These are phyloP conservation scores for Hortiboletus campestris DNA, from an alignment of 768 basidiomycete species.

Conservation along the genomic window DNA sequence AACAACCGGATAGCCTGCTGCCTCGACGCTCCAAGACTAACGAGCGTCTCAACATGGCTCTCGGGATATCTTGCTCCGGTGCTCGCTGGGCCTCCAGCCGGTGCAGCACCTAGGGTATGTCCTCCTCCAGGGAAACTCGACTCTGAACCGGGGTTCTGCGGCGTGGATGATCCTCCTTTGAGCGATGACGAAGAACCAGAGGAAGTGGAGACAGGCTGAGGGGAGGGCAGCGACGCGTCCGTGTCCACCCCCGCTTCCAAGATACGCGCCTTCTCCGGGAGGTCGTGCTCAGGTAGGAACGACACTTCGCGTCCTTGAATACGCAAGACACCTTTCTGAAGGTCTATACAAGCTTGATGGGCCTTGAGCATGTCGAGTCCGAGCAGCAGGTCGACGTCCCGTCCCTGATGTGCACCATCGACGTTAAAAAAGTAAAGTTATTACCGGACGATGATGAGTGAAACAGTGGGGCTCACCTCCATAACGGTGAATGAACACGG, in stretches of 20 bases:
- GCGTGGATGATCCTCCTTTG: slow-evolving; percentile 16
- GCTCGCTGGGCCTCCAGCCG: slow-evolving; percentile 34
- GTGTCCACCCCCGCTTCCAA: slow-evolving; percentile 34
- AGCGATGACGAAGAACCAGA: slow-evolving; percentile 9
- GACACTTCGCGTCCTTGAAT: slow-evolving; percentile 87
- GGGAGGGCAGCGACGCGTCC: slow-evolving; percentile 18
- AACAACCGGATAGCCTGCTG: slow-evolving; percentile 76
- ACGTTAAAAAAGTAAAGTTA: neutral
- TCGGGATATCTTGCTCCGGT: slow-evolving; percentile 59
- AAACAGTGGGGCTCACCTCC: slow-evolving; percentile 55
- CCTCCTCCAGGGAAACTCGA: slow-evolving; percentile 69
- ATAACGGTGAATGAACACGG: slow-evolving; percentile 94
- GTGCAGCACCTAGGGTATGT: slow-evolving; percentile 51
- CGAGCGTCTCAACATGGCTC: slow-evolving; percentile 56
- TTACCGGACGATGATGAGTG: neutral
- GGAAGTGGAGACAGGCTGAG: slow-evolving; percentile 19
- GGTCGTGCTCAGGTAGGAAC: slow-evolving; percentile 92
- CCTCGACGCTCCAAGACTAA: slow-evolving; percentile 74
- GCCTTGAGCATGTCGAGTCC: slow-evolving; percentile 99
- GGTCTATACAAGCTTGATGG: slow-evolving; percentile 94
- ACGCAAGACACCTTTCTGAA: slow-evolving; percentile 84
- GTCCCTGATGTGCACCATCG: slow-evolving; percentile 51
- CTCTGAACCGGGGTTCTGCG: slow-evolving; percentile 42
- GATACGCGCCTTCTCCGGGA: slow-evolving; percentile 75
- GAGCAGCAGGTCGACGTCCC: slow-evolving; percentile 91